These are phyloP conservation scores for Dioscorea cayenensis DNA, from an alignment of 116 monocot species.

Conservation along the genomic window DNA sequence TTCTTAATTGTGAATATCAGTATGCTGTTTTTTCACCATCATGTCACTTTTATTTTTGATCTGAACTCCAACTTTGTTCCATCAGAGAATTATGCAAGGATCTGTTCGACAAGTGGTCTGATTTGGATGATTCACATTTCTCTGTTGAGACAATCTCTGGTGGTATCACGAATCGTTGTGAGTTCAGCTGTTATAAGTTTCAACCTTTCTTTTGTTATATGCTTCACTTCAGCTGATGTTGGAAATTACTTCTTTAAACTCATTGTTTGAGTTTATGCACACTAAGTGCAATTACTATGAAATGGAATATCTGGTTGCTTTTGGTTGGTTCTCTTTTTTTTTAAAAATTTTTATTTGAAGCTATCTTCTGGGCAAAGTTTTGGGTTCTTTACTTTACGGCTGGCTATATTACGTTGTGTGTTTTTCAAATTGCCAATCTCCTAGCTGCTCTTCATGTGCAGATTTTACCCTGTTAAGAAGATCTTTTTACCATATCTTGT, in stretches of 20 bases:
- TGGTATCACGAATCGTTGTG: slow-evolving; percentile 93
- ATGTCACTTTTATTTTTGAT: not conserved
- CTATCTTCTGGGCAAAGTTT: too few relatives aligned
- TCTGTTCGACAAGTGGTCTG: slow-evolving; percentile 61
- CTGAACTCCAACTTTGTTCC: slow-evolving; percentile 5
- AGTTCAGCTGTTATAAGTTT: slow-evolving; percentile 26
- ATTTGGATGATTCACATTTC: slow-evolving; percentile 51
- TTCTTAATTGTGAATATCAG: too few relatives aligned
- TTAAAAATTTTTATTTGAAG: too few relatives aligned
- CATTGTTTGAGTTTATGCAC: not conserved
- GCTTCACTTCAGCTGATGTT: not conserved
- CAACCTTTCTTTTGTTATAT: not conserved
- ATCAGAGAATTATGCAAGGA: slow-evolving; percentile 65
- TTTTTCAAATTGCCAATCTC: too few relatives aligned
- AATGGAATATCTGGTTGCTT: not conserved
- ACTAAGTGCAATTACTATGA: not conserved
- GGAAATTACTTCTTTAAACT: not conserved
- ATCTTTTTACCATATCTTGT: too few relatives aligned
- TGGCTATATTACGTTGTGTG: too few relatives aligned
- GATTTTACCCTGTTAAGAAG: too few relatives aligned
- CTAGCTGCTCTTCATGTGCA: too few relatives aligned
- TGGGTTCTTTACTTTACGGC: too few relatives aligned
- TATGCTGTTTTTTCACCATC: not conserved
- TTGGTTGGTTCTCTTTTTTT: not conserved
- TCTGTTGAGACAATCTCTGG: slow-evolving; percentile 75